Conservation (phyloP, 23 red algal genomes). For the Gracilariopsis chorda region DNA sequence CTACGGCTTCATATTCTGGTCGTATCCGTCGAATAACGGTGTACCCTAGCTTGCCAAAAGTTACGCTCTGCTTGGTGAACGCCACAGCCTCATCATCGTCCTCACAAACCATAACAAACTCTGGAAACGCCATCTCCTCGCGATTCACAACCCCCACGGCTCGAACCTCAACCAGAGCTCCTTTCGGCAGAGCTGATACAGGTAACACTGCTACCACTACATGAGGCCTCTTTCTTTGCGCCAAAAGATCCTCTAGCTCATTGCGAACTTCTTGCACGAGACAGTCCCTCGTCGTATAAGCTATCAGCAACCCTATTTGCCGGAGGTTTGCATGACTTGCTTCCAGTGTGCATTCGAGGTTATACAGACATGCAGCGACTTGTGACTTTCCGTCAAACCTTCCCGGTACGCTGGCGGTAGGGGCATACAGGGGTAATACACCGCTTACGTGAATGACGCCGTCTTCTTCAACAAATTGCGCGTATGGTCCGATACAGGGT, state of each 20-base stretch:
- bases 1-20: too few species aligned
- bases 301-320: constrained; percentile 37
- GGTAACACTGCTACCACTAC: constrained; percentile 13
- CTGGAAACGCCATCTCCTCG: background rate
- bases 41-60: background rate
- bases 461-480: constrained; percentile 64
- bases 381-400: constrained; percentile 13
- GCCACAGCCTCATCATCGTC: background rate
- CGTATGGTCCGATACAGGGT: constrained; percentile 96
- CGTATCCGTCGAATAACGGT: too few species aligned
- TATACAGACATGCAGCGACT: constrained; percentile 58
- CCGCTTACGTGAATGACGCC: constrained; percentile 69
- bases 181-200: constrained; percentile 56
- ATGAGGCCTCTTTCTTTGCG: background rate
- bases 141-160: constrained; percentile 23
- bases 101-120: background rate
- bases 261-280: background rate
- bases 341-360: constrained; percentile 67
- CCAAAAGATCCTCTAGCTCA: background rate
- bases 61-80: background rate
- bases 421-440: constrained; percentile 74
- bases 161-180: constrained; percentile 58
- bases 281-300: constrained; percentile 2
- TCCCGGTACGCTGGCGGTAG: constrained; percentile 46
- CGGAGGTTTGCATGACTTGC: constrained; percentile 15